Evolutionary conservation across 73 alveolate genomes (phyloP).

Genomic region (Stentor coeruleus): DNA sequence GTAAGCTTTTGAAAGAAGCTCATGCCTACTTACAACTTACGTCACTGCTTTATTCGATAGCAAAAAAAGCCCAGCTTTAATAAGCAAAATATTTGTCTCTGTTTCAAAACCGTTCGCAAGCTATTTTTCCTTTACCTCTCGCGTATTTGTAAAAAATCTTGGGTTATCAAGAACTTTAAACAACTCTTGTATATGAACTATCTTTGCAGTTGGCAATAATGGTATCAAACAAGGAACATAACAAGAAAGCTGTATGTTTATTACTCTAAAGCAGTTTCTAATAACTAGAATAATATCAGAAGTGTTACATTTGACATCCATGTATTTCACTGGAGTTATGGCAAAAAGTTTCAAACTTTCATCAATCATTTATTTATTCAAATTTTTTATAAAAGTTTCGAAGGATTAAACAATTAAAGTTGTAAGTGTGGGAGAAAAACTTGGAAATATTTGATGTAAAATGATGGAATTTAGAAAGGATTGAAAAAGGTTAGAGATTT

Average conservation of each 20-base stretch:
- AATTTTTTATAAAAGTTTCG: no score
- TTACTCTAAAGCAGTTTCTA: background rate
- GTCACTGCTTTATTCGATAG: background rate
- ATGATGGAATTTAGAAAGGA: no score
- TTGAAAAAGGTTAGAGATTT: no score
- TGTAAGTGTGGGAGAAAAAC: no score
- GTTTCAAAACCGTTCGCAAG: constrained; percentile 24
- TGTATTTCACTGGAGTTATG: background rate
- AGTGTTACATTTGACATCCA: background rate
- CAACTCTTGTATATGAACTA: background rate
- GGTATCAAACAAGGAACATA: background rate
- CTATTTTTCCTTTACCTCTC: background rate
- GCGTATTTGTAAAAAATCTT: background rate
- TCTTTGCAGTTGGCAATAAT: background rate
- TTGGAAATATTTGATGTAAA: no score
- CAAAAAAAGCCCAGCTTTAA: background rate
- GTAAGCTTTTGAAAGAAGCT: background rate
- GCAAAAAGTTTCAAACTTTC: background rate
- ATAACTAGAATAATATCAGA: background rate
- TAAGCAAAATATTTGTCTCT: background rate
- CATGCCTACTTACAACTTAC: background rate
- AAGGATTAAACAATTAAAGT: no score
- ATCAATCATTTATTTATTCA: background rate
- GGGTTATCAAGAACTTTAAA: background rate
- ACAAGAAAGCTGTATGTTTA: background rate